Evolutionary conservation across 2,329 filamentous ascomycete species (phyloP), one percentile per base, ranked within the genome.

Genomic region (Ophiocordyceps robertsii): DNA sequence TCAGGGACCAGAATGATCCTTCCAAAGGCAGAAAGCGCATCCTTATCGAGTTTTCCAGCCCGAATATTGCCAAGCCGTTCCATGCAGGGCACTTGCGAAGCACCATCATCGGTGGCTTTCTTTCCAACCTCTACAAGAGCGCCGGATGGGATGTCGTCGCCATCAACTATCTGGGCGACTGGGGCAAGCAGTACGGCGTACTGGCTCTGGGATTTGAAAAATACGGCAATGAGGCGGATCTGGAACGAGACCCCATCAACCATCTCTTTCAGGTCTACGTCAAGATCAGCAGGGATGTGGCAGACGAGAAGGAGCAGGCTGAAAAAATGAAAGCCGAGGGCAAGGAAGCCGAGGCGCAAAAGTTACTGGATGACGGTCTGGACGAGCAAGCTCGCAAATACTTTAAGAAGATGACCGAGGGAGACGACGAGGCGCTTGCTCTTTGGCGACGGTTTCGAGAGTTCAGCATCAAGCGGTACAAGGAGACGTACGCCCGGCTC

Each of bases 51-150:
- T 87, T 83, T 58, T 84, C 79, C 0, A 84, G 79, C 1, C 82
- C 83, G 1, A 85, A 85, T 51, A 82, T 85, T 47, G 81, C 77
- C 13, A 82, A 79, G 49, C 77, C 80, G n/a, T 84, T 84, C 60
- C 75, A 80, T 47, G 77, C 77, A 3, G 73, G 74, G 1, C 81
- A 85, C 62, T 64, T 85, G 51, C 67, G 82, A 49, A 82, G 78
- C 53, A 84, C 82, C 30, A 77, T 85, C 44, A 77, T 85, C 37
- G 82, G 82, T 29, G 72, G 76, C 2, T 84, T 82, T 54, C 59
- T 85, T 24, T 65, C 77, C 3, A 83, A 84, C 49, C 57, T 84
- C 4, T 78, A 84, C 51, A 63, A 77, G 48, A 67, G 64, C 10
- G 77, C 77, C 46, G 82, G 80, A 6, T 84, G 78, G 77, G 72